A percentile compares a stretch with the other conserved stretches of the same genome.
phyloP scores from a whole-genome alignment of 2,329 filamentous ascomycete genomes.

The Venturia effusa region DNA sequence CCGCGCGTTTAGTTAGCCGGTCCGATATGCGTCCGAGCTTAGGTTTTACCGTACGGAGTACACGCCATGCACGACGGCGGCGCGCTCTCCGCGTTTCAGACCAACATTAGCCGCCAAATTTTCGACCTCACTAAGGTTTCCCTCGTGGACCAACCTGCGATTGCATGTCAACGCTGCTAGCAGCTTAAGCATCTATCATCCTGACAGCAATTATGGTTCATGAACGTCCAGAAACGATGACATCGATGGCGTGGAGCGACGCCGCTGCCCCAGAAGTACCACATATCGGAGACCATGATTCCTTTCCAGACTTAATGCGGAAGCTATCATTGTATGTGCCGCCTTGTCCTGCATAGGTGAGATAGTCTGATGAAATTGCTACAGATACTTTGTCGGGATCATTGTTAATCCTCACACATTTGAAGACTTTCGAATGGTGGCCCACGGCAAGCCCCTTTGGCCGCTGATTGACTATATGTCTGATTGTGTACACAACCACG shows the following conservation, averaged over 20 bases:
- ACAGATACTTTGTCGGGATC: conserved; percentile 51
- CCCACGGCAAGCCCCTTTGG: conserved; percentile 46
- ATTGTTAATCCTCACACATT: conserved; percentile 58
- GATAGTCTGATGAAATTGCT: conserved; percentile 9
- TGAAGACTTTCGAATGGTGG: conserved; percentile 60
- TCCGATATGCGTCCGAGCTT: background rate
- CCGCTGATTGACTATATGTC: conserved; percentile 56
- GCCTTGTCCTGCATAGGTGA: background rate
- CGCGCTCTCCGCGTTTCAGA: background rate
- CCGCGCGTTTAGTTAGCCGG: background rate
- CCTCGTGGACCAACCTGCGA: background rate
- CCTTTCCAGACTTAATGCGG: conserved; percentile 54
- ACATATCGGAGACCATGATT: conserved; percentile 46
- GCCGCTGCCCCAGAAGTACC: conserved; percentile 25
- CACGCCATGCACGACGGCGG: background rate
- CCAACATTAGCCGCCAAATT: background rate
- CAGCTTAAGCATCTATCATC: background rate
- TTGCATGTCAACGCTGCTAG: background rate
- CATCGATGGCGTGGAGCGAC: background rate
- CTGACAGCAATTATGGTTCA: background rate
- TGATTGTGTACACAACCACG: conserved; percentile 53
- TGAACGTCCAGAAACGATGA: background rate
- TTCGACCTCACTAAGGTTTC: background rate
- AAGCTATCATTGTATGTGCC: conserved; percentile 50
- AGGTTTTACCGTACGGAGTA: background rate